Conservation (phyloP, 805 yeast genomes). For the Cyberlindnera lachancei region DNA sequence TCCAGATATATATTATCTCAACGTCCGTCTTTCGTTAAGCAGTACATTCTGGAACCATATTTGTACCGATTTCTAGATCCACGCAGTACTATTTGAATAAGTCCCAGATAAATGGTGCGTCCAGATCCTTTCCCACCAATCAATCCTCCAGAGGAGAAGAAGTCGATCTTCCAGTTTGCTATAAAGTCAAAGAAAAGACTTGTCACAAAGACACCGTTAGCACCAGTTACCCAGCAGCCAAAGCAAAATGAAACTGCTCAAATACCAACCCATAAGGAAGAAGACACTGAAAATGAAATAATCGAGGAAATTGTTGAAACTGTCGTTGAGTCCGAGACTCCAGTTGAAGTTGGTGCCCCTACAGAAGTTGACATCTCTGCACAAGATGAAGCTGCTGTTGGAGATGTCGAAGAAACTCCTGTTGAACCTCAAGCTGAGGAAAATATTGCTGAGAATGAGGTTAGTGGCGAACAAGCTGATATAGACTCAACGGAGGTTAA, state of each 20-base stretch:
- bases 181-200: constrained; percentile 7
- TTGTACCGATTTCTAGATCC: no score
- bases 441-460: not conserved
- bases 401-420: constrained; percentile 1
- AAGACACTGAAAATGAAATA: not conserved
- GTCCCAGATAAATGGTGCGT: constrained; percentile 16
- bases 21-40: no score
- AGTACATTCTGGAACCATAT: no score
- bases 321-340: not conserved
- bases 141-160: constrained; percentile 10
- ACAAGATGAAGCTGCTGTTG: constrained; percentile 1
- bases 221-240: no score
- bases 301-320: not conserved
- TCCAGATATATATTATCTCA: no score
- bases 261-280: not conserved
- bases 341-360: not conserved
- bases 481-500: no score
- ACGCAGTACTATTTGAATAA: no score
- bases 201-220: not conserved
- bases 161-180: constrained; percentile 14
- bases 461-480: not conserved
- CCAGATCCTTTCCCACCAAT: constrained; percentile 15
- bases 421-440: constrained; percentile 1
- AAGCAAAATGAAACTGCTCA: no score
- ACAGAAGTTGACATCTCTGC: no score